phyloP scores from a whole-genome alignment of 2,329 filamentous ascomycete genomes.

The Arachnomyces sp. region DNA sequence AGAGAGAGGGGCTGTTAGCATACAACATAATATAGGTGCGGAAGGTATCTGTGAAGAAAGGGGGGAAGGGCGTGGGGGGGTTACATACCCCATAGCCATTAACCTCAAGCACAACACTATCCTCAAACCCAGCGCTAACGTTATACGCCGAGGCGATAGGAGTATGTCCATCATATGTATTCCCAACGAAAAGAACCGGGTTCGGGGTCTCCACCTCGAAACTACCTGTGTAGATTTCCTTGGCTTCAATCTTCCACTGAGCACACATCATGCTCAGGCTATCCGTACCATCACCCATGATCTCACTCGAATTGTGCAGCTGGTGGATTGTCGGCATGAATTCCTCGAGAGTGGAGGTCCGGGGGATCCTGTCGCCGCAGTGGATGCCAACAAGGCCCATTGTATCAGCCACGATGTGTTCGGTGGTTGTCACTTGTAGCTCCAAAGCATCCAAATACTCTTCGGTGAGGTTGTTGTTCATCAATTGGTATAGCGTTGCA shows the following conservation, averaged over 20 bases:
- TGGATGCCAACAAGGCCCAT: constrained; percentile 3
- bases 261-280: constrained; percentile 9
- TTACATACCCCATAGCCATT: constrained; percentile 15
- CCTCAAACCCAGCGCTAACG: constrained; percentile 16
- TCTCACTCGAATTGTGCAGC: neutral
- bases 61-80: neutral
- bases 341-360: constrained; percentile 1
- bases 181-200: constrained; percentile 21
- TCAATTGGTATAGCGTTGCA: neutral
- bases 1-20: neutral
- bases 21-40: too few relatives aligned
- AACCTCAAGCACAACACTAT: constrained; percentile 19
- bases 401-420: neutral
- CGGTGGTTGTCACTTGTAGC: neutral
- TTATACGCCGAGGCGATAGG: constrained; percentile 18
- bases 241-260: constrained; percentile 16
- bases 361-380: constrained; percentile 5
- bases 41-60: too few relatives aligned
- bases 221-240: constrained; percentile 17
- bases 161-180: constrained; percentile 18
- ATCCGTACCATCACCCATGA: constrained; percentile 5
- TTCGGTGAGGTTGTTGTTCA: neutral
- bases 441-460: neutral
- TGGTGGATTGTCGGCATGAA: constrained; percentile 1
- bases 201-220: constrained; percentile 18